Conservation (phyloP, 2,329 filamentous ascomycete genomes). For the Nigrospora sphaerica region DNA sequence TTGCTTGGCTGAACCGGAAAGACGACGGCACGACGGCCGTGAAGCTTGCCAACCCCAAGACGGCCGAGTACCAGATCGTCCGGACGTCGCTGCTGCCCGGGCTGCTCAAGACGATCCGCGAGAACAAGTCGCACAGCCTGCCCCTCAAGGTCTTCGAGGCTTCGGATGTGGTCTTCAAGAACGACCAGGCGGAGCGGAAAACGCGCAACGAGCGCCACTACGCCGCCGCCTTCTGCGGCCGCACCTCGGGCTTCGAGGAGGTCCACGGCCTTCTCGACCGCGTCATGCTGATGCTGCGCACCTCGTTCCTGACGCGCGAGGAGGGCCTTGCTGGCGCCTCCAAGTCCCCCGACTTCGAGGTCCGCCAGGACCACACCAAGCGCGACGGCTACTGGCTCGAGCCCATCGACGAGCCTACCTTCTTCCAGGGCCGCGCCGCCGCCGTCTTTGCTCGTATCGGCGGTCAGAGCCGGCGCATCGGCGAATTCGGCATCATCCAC, state of each 20-base stretch:
- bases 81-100: constrained; percentile 68
- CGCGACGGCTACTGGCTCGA: constrained; percentile 87
- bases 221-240: constrained; percentile 92
- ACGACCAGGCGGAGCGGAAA: constrained; percentile 72
- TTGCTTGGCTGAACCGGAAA: constrained; percentile 69
- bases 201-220: constrained; percentile 91
- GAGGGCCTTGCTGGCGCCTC: constrained; percentile 49
- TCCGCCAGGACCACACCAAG: constrained; percentile 46
- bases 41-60: constrained; percentile 72
- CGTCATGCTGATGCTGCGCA: constrained; percentile 85
- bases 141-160: constrained; percentile 78
- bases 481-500: constrained; percentile 89
- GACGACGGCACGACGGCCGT: constrained; percentile 67
- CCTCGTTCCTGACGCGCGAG: constrained; percentile 69
- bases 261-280: constrained; percentile 92
- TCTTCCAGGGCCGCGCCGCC: constrained; percentile 85
- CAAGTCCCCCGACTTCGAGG: constrained; percentile 44
- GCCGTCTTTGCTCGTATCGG: constrained; percentile 70
- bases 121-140: constrained; percentile 70
- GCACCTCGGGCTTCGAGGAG: constrained; percentile 88
- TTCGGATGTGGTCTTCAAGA: constrained; percentile 87
- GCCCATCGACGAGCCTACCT: constrained; percentile 84
- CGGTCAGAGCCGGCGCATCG: constrained; percentile 71
- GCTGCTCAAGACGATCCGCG: constrained; percentile 69
- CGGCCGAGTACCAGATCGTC: constrained; percentile 72